Base-by-base conservation (phyloP, 2,329 filamentous ascomycete genomes). In the Berkeleyomyces basicola region DNA sequence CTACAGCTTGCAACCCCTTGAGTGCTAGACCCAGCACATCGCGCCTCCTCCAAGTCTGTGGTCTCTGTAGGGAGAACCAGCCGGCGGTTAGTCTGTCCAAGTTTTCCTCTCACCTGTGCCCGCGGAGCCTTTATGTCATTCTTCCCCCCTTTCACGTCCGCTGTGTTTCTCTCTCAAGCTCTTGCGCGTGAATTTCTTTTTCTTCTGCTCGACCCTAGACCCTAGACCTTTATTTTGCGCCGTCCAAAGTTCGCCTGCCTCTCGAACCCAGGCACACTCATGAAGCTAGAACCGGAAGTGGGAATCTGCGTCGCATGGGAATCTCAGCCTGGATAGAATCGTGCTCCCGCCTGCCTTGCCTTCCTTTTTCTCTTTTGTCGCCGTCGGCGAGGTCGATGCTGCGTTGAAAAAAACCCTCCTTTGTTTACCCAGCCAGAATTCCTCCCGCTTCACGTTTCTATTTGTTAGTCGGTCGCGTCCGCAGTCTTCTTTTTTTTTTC, bases 271-370 rank as follows among this genome's bases (percentile, higher is more conserved):
- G 46, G n/a, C 51, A 55, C 10, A 37, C 49, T 23, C 31, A 55
- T 37, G 31, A 55, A 55, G 51, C 51, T 58, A 43, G 55, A 43
- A 58, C 37, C 37, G 55, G 55, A 58, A 58, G 55, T 40, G 55
- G 37, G 55, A 43, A 37, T 43, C n/a, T 55, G 51, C 51, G 33
- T 6, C 39, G 14, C 11, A 55, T 39, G n/a, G 33, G 39, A 55
- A 55, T 11, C 11, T 37, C n/a, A 37, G 51, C 51, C 51, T 7
- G 39, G 55, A 58, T 58, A 43, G 37, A 58, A 58, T 42, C 14
- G 55, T 43, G 40, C 37, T n/a, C 23, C n/a, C 39, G 23, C 23
- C 55, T 43, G 33, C 2, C 5, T 44, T 59, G 39, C 16, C 44
- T 5, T 59, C 36, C 31, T 46, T 46, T 11, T 2, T 59, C 7